A percentile compares a stretch with the other conserved stretches of the same genome.
Conservation (phyloP, 1,284 basidiomycete genomes). For the Cerioporus squamosus region DNA sequence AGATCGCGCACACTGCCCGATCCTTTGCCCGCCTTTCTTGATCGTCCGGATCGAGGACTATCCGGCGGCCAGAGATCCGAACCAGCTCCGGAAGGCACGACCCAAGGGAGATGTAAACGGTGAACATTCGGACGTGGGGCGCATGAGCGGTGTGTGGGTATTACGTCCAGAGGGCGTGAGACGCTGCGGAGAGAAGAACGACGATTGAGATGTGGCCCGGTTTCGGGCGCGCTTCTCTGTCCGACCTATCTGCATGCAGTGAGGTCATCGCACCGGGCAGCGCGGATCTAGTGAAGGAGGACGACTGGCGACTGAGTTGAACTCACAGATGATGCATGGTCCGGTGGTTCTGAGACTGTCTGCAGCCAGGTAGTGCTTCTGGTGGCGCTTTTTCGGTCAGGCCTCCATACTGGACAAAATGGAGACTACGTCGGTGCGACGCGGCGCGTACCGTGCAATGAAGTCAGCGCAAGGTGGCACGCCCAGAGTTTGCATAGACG, state of each 20-base stretch:
- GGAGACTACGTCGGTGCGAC: no score
- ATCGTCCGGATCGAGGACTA: no score
- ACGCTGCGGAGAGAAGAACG: slow-evolving; percentile 1
- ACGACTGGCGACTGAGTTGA: background rate
- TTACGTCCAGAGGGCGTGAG: slow-evolving; percentile 13
- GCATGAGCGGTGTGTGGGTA: background rate
- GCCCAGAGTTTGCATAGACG: no score
- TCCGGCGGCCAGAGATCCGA: no score
- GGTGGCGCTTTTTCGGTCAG: no score
- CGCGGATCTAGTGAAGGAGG: background rate
- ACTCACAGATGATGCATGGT: no score
- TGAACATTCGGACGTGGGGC: background rate
- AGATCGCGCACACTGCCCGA: background rate
- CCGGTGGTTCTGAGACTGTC: no score
- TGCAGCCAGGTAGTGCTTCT: no score
- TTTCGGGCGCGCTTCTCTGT: slow-evolving; percentile 4
- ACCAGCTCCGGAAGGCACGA: no score
- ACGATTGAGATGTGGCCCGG: background rate
- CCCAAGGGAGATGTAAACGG: background rate
- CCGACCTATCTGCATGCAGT: slow-evolving; percentile 5
- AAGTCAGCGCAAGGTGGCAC: no score
- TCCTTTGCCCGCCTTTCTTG: background rate
- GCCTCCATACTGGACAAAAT: no score
- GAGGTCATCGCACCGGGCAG: background rate
- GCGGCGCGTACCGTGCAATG: no score